Percentiles rank a stretch among this genome's conserved stretches.
phyloP scores from a whole-genome alignment of 1,284 basidiomycete genomes.

The Ustilago shanxiensis region DNA sequence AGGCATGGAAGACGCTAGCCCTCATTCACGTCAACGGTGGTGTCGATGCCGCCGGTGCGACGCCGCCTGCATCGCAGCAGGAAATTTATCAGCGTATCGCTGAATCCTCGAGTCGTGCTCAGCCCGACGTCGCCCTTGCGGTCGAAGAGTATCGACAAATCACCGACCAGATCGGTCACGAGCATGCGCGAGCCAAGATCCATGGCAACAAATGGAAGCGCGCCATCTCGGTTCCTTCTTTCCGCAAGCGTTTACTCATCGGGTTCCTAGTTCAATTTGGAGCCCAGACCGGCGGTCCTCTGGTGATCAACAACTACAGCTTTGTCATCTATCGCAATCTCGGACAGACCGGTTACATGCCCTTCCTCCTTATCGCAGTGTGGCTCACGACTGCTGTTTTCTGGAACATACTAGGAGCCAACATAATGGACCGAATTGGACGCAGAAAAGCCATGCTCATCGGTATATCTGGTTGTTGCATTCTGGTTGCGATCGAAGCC shows the following conservation, averaged over 20 bases:
- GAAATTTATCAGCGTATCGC: not conserved
- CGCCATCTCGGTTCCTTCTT: not conserved
- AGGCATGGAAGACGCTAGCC: not conserved
- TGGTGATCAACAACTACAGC: conserved; percentile 6
- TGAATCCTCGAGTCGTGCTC: not conserved
- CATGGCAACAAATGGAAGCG: conserved; percentile 6
- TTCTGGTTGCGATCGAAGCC: conserved; percentile 1
- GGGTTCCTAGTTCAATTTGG: conserved; percentile 2
- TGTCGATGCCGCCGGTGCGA: not conserved
- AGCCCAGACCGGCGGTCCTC: not conserved
- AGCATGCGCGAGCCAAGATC: not conserved
- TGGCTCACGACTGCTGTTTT: conserved; percentile 2
- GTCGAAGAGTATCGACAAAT: conserved; percentile 6
- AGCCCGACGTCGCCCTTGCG: conserved; percentile 1
- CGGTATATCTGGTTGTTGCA: not conserved
- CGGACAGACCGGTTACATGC: conserved; percentile 7
- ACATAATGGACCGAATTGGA: conserved; percentile 1
- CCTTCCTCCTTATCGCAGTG: not conserved
- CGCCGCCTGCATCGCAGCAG: not conserved
- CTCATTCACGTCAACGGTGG: not conserved
- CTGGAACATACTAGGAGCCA: conserved; percentile 3
- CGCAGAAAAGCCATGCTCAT: not conserved
- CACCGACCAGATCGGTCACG: conserved; percentile 1
- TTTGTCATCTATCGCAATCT: conserved; percentile 6
- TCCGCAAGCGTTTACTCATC: conserved; percentile 2